Percentiles rank a stretch among this genome's conserved stretches.
Evolutionary conservation across 1,284 basidiomycete genomes (phyloP).

Genomic region (Cryptococcus maquisensis): DNA sequence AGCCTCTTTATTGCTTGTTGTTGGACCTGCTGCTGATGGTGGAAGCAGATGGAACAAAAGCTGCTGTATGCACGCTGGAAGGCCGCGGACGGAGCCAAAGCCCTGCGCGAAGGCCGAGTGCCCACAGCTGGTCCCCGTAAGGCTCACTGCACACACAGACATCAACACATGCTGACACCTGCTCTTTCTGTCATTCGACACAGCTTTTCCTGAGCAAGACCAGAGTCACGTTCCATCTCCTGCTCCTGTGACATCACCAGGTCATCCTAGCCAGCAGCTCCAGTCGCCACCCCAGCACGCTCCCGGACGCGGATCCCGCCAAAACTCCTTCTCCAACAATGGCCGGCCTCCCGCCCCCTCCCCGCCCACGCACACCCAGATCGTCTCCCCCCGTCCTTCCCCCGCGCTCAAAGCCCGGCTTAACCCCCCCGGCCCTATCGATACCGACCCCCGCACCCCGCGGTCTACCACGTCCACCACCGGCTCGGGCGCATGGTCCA

Average conservation of each 20-base stretch:
- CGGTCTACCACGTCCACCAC: slow-evolving; percentile 1
- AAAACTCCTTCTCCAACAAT: slow-evolving; percentile 20
- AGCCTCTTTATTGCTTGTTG: slow-evolving; percentile 6
- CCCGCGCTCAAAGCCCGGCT: slow-evolving; percentile 7
- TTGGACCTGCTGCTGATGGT: not conserved
- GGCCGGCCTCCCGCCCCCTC: slow-evolving; percentile 11
- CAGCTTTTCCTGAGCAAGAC: slow-evolving; percentile 27
- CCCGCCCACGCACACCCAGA: not conserved
- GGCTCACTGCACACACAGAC: slow-evolving; percentile 6
- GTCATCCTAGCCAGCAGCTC: not conserved
- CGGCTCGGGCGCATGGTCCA: slow-evolving; percentile 39
- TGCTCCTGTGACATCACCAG: slow-evolving; percentile 20
- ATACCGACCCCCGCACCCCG: slow-evolving; percentile 3
- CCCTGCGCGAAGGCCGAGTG: slow-evolving; percentile 42
- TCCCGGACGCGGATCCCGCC: not conserved
- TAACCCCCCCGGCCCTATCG: slow-evolving; percentile 15
- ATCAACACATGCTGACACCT: not conserved
- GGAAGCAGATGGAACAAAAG: slow-evolving; percentile 47
- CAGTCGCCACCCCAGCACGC: not conserved
- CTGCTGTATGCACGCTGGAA: slow-evolving; percentile 50
- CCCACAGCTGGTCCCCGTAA: slow-evolving; percentile 46
- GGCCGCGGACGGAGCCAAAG: slow-evolving; percentile 48
- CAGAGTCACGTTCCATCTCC: slow-evolving; percentile 22
- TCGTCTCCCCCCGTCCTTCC: slow-evolving; percentile 20
- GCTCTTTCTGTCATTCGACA: slow-evolving; percentile 1